Base-by-base conservation (phyloP, 2,329 filamentous ascomycete species). In the Paecilomyces variotii region DNA sequence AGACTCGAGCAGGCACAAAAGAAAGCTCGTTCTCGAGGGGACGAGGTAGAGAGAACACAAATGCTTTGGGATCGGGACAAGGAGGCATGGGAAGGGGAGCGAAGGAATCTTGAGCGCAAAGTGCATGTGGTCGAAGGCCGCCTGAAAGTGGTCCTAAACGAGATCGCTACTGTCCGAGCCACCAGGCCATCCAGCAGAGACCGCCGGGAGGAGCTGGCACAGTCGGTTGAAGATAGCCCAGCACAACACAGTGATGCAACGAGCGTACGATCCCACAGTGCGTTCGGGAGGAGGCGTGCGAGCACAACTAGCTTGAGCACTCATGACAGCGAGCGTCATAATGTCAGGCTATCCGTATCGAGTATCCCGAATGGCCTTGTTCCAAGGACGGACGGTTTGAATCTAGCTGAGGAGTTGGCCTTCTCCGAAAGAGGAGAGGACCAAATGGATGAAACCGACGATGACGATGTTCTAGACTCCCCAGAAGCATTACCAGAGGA, bases 81-180 rank as follows among this genome's bases (percentile, higher is more conserved):
- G 70, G 87, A 93, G 57, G 79, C 79, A 1, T 97, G 92, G 91
- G 87, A 92, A 11, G 86, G 88, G 53, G 91, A 96, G 71, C 88
- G 86, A 67, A 86, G 92, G 57, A 88, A 84, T 58, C 82, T 90
- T 61, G 93, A 99, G 73, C 86, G 90, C 58, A 91, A 89, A 65
- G 78, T 96, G 12, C 92, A 97, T 71, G 83, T 97, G n/a, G 89
- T 91, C 1, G 94, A 99, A 75, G 89, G 83, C 30, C 87, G 93
- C 39, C 75, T 99, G 57, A 94, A 93, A 71, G 82, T 84, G 10
- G 83, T 99, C 10, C 80, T 99, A 52, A 90, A 93, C 39, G 94
- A 97, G 73, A 84, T 99, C 55, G 86, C 76, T 60, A 57, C 71
- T 61, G 61, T 68, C 59, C 75, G 79, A 26, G 70, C 72, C 59